A percentile compares a stretch with the other conserved stretches of the same genome.
phyloP scores from a whole-genome alignment of 176 grass and related monocot species.

The Miscanthus lutarioriparius region DNA sequence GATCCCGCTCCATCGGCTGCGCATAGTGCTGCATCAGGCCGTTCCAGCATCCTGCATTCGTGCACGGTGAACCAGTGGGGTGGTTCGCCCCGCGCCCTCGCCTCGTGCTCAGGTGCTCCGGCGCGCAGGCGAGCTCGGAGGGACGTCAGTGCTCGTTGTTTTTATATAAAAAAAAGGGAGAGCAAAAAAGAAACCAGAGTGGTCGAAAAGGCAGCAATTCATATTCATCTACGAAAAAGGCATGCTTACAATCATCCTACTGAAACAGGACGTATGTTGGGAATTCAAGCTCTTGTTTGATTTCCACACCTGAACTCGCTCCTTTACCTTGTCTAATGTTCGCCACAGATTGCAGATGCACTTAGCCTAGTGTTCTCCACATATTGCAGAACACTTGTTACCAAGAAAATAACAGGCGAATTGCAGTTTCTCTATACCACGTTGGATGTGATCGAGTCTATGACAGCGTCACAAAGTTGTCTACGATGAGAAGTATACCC shows the following conservation, averaged over 20 bases:
- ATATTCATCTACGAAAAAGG: background rate
- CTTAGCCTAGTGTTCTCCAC: background rate
- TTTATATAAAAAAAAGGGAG: too few species aligned
- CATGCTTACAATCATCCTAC: background rate
- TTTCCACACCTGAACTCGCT: background rate
- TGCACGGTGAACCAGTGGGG: too few species aligned
- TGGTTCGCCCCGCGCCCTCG: too few species aligned
- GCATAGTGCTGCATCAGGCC: too few species aligned
- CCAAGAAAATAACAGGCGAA: background rate
- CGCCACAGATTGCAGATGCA: background rate
- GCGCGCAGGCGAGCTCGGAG: too few species aligned
- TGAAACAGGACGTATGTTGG: background rate
- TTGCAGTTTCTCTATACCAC: conserved; percentile 8
- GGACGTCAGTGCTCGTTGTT: too few species aligned
- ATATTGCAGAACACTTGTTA: background rate
- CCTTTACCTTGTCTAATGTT: background rate
- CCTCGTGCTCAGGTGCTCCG: too few species aligned
- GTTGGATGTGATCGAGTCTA: conserved; percentile 49
- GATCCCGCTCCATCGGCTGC: too few species aligned
- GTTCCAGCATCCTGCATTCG: too few species aligned
- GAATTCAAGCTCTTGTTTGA: background rate
- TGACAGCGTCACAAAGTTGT: conserved; percentile 50
- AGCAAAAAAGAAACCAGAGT: background rate
- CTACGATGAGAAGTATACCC: conserved; percentile 69
- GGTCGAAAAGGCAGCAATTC: background rate